Evolutionary conservation across 2,329 filamentous ascomycete species (phyloP), one percentile per base, ranked within the genome.

Genomic region (Aspergillus texensis): DNA sequence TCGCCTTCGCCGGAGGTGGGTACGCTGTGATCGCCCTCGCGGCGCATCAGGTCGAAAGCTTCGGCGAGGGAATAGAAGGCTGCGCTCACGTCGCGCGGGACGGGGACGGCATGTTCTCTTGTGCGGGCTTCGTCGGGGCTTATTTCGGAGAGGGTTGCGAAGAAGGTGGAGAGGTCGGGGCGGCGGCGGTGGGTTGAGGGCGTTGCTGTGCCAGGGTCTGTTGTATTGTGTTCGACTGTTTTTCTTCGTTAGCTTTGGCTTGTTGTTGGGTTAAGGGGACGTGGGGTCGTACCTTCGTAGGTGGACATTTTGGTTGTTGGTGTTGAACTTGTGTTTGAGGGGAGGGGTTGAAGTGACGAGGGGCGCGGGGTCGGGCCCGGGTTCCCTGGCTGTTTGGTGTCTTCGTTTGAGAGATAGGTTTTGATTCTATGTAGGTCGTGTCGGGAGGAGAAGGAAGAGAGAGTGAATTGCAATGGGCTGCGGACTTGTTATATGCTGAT

Each of bases 151-250:
- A 89, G 84, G 52, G 85, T 84, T 62, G 83, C 82, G 79, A 89
- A 89, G 81, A 90, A 89, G 70, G 86, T 88, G 46, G 84, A 87
- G 46, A 89, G 83, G 74, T 90, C 88, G 32, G 88, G 88, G 58
- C 87, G 84, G 66, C 86, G 86, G 60, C 78, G 77, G 39, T 77
- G 76, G 21, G 77, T 77, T 65, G 61, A 55, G 39, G 69, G 62
- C 57, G 61, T 52, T 64, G 65, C 53, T 57, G 60, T 64, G 60
- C 71, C 70, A 58, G 72, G 73, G 65, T 77, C 74, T 62, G 68
- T 68, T 53, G 76, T 81, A 58, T 78, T 78, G 68, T 82, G 79
- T 66, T 80, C 80, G 67, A 79, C 79, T 82, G 59, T n/a, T 58
- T 69, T 58, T 65, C 61, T 32, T 32, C 43, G 30, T 28, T n/a